These are phyloP conservation scores for Trichophaea hybrida DNA, from an alignment of 2,329 filamentous ascomycete genomes.

Conservation along the genomic window DNA sequence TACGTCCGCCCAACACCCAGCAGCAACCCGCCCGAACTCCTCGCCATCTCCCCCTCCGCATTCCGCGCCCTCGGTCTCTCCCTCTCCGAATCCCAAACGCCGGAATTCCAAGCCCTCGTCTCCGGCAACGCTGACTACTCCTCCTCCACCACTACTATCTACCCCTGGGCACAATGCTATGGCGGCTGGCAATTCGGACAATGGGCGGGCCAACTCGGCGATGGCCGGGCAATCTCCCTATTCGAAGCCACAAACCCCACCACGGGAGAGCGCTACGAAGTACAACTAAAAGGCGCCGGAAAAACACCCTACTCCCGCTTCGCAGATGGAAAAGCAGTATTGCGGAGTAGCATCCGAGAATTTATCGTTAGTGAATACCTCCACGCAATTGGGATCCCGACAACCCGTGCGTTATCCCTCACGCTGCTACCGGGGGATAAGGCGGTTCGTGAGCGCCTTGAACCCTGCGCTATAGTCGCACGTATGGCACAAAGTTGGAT, in stretches of 20 bases:
- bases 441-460: constrained; percentile 63
- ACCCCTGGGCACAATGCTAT: constrained; percentile 98
- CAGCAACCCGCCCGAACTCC: constrained; percentile 53
- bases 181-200: constrained; percentile 55
- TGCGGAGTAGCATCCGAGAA: constrained; percentile 84
- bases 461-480: constrained; percentile 84
- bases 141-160: constrained; percentile 47
- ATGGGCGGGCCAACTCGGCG: constrained; percentile 92
- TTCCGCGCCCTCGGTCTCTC: constrained; percentile 68
- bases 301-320: constrained; percentile 91
- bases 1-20: constrained; percentile 71
- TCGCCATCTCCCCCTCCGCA: constrained; percentile 65
- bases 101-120: constrained; percentile 63
- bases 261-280: constrained; percentile 63
- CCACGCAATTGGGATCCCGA: constrained; percentile 71
- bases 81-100: constrained; percentile 49
- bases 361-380: constrained; percentile 81
- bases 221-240: constrained; percentile 84
- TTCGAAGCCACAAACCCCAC: constrained; percentile 72
- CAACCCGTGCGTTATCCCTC: constrained; percentile 71
- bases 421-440: constrained; percentile 57
- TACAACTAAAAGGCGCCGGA: constrained; percentile 90
- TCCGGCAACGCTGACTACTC: constrained; percentile 65
- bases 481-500: constrained; percentile 88
- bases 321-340: constrained; percentile 85